phyloP scores from a whole-genome alignment of 768 basidiomycete genomes.

The Amanita muscaria region DNA sequence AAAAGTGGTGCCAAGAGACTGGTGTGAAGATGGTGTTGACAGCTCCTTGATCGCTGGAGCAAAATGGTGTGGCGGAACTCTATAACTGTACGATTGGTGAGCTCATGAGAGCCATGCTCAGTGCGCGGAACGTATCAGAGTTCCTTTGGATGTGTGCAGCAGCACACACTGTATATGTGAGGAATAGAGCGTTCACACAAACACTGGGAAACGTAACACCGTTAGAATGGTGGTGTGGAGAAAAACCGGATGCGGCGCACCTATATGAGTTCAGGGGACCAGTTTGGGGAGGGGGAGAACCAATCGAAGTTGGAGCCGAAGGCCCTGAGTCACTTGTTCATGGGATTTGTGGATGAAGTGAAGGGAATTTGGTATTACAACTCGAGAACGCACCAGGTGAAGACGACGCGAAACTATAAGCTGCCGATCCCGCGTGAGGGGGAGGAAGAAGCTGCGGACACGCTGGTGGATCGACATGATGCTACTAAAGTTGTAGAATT shows the following conservation, averaged over 20 bases:
- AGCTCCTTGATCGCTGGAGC: conserved; percentile 18
- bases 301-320: neutral
- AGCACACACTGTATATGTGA: conserved; percentile 15
- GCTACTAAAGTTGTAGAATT: too few species aligned
- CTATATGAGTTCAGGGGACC: conserved; percentile 17
- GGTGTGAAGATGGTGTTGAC: conserved; percentile 22
- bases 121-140: conserved; percentile 10
- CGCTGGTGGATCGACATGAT: too few species aligned
- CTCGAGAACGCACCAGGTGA: neutral
- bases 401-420: neutral
- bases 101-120: conserved; percentile 17
- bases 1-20: conserved; percentile 10
- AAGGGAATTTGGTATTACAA: neutral
- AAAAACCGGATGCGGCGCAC: conserved; percentile 18
- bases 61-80: conserved; percentile 26
- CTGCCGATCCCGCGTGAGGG: neutral
- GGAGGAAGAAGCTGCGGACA: neutral
- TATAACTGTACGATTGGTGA: conserved; percentile 17
- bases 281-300: neutral
- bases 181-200: conserved; percentile 10
- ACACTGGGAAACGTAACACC: conserved; percentile 11
- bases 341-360: neutral
- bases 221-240: conserved; percentile 11
- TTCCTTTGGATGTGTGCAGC: conserved; percentile 17
- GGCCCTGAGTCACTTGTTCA: neutral